phyloP scores from a whole-genome alignment of 805 yeast species.

The Nakazawaea pomicola region DNA sequence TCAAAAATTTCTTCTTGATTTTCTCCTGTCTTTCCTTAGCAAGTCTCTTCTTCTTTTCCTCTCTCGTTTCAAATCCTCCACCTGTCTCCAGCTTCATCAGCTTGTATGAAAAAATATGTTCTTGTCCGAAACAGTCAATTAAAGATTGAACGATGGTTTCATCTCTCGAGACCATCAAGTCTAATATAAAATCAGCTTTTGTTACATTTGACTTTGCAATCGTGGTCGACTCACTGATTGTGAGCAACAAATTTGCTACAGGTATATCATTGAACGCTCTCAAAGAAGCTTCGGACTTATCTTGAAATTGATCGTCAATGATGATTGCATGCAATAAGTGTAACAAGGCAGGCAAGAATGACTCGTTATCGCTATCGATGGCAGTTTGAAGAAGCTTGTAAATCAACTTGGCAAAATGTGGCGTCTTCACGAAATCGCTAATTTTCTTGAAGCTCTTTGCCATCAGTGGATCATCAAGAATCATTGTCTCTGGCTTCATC shows the following conservation, averaged over 20 bases:
- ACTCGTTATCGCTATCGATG: slow-evolving; percentile 44
- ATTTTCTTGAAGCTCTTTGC: slow-evolving; percentile 33
- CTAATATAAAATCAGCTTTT: slow-evolving; percentile 57
- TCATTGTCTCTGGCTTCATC: slow-evolving; percentile 39
- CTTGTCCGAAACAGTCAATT: slow-evolving; percentile 52
- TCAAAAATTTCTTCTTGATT: slow-evolving; percentile 57
- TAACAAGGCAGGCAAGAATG: slow-evolving; percentile 52
- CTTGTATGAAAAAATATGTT: slow-evolving; percentile 44
- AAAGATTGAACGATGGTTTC: slow-evolving; percentile 46
- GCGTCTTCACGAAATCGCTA: slow-evolving; percentile 46
- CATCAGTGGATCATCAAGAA: slow-evolving; percentile 23
- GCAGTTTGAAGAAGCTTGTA: slow-evolving; percentile 54
- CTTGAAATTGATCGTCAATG: slow-evolving; percentile 31
- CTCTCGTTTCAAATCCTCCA: slow-evolving; percentile 43
- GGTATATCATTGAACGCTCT: slow-evolving; percentile 45
- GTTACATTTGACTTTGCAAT: slow-evolving; percentile 42
- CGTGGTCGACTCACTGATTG: slow-evolving; percentile 40
- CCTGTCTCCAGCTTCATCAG: slow-evolving; percentile 37
- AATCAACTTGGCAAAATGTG: slow-evolving; percentile 49
- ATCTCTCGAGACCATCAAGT: slow-evolving; percentile 44
- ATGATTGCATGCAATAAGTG: slow-evolving; percentile 67
- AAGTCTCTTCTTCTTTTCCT: slow-evolving; percentile 48
- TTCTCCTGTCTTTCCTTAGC: slow-evolving; percentile 60
- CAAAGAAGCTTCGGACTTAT: slow-evolving; percentile 31
- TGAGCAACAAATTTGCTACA: slow-evolving; percentile 48